phyloP scores from a whole-genome alignment of 2,329 filamentous ascomycete species.

The Sclerotinia spermophila region DNA sequence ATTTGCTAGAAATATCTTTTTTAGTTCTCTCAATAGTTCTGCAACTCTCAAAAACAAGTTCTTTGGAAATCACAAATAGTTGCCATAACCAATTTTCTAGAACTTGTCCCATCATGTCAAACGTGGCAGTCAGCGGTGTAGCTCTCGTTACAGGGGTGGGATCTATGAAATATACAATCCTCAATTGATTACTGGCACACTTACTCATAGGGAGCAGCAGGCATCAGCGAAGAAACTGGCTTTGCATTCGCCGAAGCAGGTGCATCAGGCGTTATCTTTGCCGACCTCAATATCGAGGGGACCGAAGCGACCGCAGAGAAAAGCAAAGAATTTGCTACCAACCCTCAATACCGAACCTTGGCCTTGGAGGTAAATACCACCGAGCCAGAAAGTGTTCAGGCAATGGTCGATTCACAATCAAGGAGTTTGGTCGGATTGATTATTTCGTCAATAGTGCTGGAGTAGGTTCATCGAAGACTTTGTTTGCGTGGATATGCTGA shows the following conservation, averaged over 20 bases:
- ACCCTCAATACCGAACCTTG: slow-evolving; percentile 29
- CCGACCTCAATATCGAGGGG: slow-evolving; percentile 28
- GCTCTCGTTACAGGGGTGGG: not conserved
- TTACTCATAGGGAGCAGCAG: not conserved
- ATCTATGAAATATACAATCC: not conserved
- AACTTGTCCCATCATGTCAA: not conserved
- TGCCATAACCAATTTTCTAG: not conserved
- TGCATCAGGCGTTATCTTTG: slow-evolving; percentile 28
- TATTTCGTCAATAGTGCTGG: slow-evolving; percentile 52
- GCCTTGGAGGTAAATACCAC: slow-evolving; percentile 33
- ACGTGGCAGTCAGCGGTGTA: not conserved
- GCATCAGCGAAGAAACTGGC: not conserved
- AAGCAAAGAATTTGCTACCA: slow-evolving; percentile 30
- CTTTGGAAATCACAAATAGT: not conserved
- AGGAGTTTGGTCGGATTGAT: slow-evolving; percentile 48
- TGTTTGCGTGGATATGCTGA: not conserved
- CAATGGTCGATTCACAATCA: slow-evolving; percentile 39
- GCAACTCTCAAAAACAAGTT: not conserved
- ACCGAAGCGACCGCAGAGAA: slow-evolving; percentile 29
- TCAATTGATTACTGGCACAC: not conserved
- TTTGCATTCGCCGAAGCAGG: slow-evolving; percentile 7
- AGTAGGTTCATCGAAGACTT: not conserved
- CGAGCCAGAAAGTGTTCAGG: slow-evolving; percentile 26
- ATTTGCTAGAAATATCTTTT: not conserved
- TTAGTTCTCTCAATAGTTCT: not conserved